Conservation (phyloP, 2,329 filamentous ascomycete genomes). For the Cladorrhinum sp. region DNA sequence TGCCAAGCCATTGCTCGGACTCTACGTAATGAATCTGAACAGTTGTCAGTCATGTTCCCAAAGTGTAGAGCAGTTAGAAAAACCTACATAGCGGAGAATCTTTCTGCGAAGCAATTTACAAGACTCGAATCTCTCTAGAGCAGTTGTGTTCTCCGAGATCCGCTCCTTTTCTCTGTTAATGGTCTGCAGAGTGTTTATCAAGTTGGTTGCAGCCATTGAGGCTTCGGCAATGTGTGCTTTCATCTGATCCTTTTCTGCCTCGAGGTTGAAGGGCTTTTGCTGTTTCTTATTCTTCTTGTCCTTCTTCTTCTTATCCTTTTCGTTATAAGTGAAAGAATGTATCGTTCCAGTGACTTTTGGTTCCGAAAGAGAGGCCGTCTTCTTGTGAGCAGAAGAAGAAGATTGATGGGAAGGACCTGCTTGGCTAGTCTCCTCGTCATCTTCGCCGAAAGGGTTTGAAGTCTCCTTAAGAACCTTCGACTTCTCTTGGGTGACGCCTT, state of each 20-base stretch:
- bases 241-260: constrained; percentile 83
- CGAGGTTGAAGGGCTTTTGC: constrained; percentile 71
- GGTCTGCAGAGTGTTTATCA: constrained; percentile 80
- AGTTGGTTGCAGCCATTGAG: constrained; percentile 85
- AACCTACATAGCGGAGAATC: constrained; percentile 74
- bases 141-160: constrained; percentile 78
- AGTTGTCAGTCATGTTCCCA: constrained; percentile 22
- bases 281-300: constrained; percentile 57
- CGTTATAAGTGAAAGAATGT: constrained; percentile 43
- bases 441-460: constrained; percentile 67
- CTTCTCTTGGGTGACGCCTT: constrained; percentile 70
- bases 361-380: constrained; percentile 24
- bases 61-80: not conserved
- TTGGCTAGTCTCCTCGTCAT: constrained; percentile 54
- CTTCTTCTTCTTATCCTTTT: constrained; percentile 50
- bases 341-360: constrained; percentile 29
- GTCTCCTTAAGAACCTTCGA: constrained; percentile 83
- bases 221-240: constrained; percentile 85
- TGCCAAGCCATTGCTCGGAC: constrained; percentile 86
- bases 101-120: constrained; percentile 84
- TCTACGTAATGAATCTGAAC: constrained; percentile 80
- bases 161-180: constrained; percentile 88
- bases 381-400: constrained; percentile 18
- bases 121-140: constrained; percentile 73
- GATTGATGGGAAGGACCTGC: constrained; percentile 28